These are phyloP conservation scores for Thinopyrum obtusiflorum DNA, from an alignment of 202 grass and related monocot genomes.

Conservation along the genomic window DNA sequence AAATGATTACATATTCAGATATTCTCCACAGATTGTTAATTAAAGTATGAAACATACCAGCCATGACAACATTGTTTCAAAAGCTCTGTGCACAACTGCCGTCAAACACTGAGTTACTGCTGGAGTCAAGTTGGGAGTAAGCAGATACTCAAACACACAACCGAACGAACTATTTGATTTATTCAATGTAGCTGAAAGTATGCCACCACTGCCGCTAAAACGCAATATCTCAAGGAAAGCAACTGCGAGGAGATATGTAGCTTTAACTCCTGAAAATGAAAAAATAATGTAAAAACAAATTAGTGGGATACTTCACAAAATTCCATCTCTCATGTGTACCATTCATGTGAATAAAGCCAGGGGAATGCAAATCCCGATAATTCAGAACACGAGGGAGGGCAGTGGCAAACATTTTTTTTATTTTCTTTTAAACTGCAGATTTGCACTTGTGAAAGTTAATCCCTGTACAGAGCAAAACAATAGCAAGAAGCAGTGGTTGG, in stretches of 20 bases:
- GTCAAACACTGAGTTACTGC: slow-evolving; percentile 91
- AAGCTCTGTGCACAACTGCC: slow-evolving; percentile 85
- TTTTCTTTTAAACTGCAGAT: slow-evolving; percentile 6
- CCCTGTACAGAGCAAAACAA: background rate
- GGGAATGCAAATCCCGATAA: slow-evolving; percentile 22
- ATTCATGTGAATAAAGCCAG: slow-evolving; percentile 22
- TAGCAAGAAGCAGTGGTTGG: slow-evolving; percentile 12
- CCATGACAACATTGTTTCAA: slow-evolving; percentile 74
- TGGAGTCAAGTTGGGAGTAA: slow-evolving; percentile 89
- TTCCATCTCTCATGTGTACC: background rate
- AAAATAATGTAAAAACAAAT: slow-evolving; percentile 36
- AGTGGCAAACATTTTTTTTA: background rate
- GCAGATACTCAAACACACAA: slow-evolving; percentile 97
- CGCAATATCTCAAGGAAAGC: slow-evolving; percentile 94
- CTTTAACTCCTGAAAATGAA: slow-evolving; percentile 93
- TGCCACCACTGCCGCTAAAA: slow-evolving; percentile 87
- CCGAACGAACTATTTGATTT: slow-evolving; percentile 86
- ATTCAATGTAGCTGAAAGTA: slow-evolving; percentile 58
- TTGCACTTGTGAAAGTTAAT: slow-evolving; percentile 1
- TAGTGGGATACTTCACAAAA: slow-evolving; percentile 19
- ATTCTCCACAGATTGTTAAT: slow-evolving; percentile 27
- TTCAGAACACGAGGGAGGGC: background rate
- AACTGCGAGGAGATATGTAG: slow-evolving; percentile 96
- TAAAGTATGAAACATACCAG: slow-evolving; percentile 48
- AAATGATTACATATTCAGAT: slow-evolving; percentile 18